A percentile compares a stretch with the other conserved stretches of the same genome.
These are phyloP conservation scores for Benincasa hispida DNA, from an alignment of 306 rosid genomes.

Conservation along the genomic window DNA sequence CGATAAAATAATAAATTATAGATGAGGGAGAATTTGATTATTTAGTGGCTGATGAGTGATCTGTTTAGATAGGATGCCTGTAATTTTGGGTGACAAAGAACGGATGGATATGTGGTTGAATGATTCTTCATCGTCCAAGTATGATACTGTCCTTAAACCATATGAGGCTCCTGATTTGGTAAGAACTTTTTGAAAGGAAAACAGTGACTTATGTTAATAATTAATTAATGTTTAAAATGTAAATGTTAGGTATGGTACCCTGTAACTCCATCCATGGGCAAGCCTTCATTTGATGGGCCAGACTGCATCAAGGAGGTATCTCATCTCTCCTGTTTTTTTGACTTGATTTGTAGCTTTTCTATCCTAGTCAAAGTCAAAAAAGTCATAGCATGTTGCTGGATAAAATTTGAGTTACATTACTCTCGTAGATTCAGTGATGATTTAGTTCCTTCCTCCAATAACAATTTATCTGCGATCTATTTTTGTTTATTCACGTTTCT, in stretches of 20 bases:
- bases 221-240: not conserved
- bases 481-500: not conserved
- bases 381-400: not conserved
- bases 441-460: not conserved
- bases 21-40: not conserved
- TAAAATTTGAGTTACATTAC: not conserved
- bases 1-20: not conserved
- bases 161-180: slow-evolving; percentile 72
- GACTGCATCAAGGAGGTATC: slow-evolving; percentile 78
- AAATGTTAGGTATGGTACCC: slow-evolving; percentile 66
- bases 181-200: slow-evolving; percentile 14
- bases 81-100: slow-evolving; percentile 63
- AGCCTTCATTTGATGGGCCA: slow-evolving; percentile 71
- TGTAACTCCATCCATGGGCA: slow-evolving; percentile 75
- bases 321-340: not conserved
- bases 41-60: slow-evolving; percentile 4
- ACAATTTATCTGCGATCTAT: not conserved
- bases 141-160: slow-evolving; percentile 51
- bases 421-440: not conserved
- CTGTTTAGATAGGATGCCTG: slow-evolving; percentile 81
- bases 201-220: not conserved
- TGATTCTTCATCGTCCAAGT: slow-evolving; percentile 35
- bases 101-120: slow-evolving; percentile 60
- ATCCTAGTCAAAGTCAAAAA: not conserved
- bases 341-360: not conserved